Conservation (phyloP, 768 basidiomycete genomes). For the Leccinum boreale region DNA sequence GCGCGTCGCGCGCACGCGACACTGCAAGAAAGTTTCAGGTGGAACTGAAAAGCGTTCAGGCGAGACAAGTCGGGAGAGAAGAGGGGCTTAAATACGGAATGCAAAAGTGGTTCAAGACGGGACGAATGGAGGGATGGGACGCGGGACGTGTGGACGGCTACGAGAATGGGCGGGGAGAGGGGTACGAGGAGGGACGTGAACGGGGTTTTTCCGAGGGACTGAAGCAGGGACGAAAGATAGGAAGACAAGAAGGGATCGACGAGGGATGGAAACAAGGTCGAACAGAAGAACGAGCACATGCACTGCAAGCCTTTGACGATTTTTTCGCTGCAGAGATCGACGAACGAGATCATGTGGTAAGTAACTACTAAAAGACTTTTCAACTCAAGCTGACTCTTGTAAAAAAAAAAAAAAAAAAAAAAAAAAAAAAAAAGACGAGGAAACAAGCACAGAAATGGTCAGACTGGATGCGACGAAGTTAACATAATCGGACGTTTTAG, state of each 20-base stretch:
- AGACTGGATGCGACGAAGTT: slow-evolving; percentile 23
- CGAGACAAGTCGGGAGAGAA: slow-evolving; percentile 40
- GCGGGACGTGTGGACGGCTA: slow-evolving; percentile 46
- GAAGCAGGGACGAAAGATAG: slow-evolving; percentile 30
- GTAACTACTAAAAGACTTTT: slow-evolving; percentile 1
- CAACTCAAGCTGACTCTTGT: slow-evolving; percentile 5
- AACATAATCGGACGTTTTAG: neutral
- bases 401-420: no score
- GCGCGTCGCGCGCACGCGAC: slow-evolving; percentile 42
- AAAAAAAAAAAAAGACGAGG: slow-evolving; percentile 20
- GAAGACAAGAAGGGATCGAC: slow-evolving; percentile 31
- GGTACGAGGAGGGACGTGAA: slow-evolving; percentile 39
- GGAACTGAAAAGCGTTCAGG: slow-evolving; percentile 44
- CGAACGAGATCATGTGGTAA: slow-evolving; percentile 22
- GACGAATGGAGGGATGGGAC: slow-evolving; percentile 43
- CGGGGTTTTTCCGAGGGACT: slow-evolving; percentile 37
- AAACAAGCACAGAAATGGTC: slow-evolving; percentile 27
- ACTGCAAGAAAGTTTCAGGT: slow-evolving; percentile 41
- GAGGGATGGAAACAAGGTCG: slow-evolving; percentile 38
- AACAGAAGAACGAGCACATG: slow-evolving; percentile 50
- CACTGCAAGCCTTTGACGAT: slow-evolving; percentile 55
- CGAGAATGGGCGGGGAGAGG: slow-evolving; percentile 42
- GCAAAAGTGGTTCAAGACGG: slow-evolving; percentile 44
- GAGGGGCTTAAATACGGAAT: slow-evolving; percentile 41
- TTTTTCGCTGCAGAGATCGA: slow-evolving; percentile 48